These are phyloP conservation scores for Mimosa bimucronata DNA, from an alignment of 306 rosid species.

Conservation along the genomic window DNA sequence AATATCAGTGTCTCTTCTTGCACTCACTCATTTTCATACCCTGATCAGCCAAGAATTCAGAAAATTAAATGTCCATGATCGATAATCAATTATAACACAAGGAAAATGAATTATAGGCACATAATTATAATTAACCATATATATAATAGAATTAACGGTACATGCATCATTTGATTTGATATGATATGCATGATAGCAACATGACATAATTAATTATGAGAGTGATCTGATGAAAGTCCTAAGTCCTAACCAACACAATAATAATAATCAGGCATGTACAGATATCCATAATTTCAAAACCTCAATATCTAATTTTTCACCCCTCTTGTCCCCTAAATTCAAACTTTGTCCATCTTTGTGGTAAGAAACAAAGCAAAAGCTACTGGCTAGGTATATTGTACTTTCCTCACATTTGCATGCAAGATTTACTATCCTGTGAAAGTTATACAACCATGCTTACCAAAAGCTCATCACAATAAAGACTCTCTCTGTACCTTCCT, in stretches of 20 bases:
- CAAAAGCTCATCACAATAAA: not conserved
- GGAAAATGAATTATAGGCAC: not conserved
- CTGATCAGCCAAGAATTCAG: not conserved
- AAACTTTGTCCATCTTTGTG: not conserved
- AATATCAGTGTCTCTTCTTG: too few species aligned
- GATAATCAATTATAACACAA: not conserved
- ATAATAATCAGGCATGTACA: not conserved
- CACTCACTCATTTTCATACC: too few species aligned
- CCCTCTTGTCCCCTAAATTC: not conserved
- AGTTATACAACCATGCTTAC: not conserved
- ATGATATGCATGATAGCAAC: not conserved
- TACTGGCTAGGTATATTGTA: not conserved
- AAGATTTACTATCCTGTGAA: not conserved
- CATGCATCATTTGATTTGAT: not conserved
- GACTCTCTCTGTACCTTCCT: not conserved
- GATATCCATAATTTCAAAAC: too few species aligned
- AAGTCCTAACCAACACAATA: not conserved
- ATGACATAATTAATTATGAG: not conserved
- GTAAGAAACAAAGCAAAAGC: not conserved
- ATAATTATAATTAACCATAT: not conserved
- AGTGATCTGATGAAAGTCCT: not conserved
- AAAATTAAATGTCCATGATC: not conserved
- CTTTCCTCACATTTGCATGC: not conserved
- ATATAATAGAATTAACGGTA: not conserved
- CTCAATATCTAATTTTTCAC: not conserved